These are phyloP conservation scores for Melastoma candidum DNA, from an alignment of 441 rosid genomes.

Conservation along the genomic window DNA sequence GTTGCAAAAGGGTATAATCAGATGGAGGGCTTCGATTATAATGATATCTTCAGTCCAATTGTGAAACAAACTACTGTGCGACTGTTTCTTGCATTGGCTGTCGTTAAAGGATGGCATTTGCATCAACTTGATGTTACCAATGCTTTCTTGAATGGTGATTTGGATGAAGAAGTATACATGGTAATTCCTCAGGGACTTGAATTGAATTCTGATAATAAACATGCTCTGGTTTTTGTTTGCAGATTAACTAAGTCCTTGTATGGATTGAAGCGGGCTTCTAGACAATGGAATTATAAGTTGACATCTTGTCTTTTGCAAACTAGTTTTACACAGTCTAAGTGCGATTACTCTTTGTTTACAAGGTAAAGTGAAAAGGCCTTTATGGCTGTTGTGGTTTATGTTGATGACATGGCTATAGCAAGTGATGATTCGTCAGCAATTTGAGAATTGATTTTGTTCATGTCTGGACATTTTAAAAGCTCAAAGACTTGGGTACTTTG, in stretches of 20 bases:
- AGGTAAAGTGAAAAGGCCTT: neutral
- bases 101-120: no score
- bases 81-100: neutral
- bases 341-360: slow-evolving; percentile 3
- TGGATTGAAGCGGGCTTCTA: no score
- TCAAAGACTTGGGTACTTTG: no score
- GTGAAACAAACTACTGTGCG: neutral
- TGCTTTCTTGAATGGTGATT: no score
- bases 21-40: no score
- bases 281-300: neutral
- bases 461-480: no score
- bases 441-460: no score
- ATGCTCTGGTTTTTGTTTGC: neutral
- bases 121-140: no score
- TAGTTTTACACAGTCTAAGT: neutral
- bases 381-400: neutral
- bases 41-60: neutral
- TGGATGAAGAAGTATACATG: no score
- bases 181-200: neutral
- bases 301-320: neutral
- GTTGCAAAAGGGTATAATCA: neutral
- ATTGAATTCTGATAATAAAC: neutral
- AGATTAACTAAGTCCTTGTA: no score
- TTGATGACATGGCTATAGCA: neutral
- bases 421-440: neutral